Percentiles rank a stretch among this genome's conserved stretches.
Conservation (phyloP, 176 grass and related monocot genomes). For the Hyparrhenia diplandra region DNA sequence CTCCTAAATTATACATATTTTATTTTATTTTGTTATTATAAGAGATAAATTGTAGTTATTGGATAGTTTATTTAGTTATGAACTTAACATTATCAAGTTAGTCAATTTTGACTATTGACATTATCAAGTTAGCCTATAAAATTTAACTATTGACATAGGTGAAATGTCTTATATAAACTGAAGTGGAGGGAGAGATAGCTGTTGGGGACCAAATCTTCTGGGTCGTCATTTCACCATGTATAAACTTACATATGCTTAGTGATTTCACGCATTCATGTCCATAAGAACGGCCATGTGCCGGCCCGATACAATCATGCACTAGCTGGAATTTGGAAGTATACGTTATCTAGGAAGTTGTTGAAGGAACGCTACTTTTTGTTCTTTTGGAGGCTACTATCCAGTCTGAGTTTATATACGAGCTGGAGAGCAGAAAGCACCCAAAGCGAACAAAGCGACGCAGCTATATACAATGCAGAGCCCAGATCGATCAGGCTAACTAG, state of each 20-base stretch:
- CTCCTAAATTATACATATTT: no score
- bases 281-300: constrained; percentile 14
- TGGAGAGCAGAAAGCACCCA: not conserved
- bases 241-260: not conserved
- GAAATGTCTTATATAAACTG: no score
- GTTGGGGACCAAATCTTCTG: not conserved
- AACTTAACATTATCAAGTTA: no score
- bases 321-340: constrained; percentile 6
- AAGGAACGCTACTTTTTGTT: not conserved
- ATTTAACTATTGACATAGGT: no score
- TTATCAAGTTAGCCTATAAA: no score
- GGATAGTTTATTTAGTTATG: no score
- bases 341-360: constrained; percentile 1
- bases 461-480: not conserved
- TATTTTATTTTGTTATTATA: no score
- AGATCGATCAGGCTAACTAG: not conserved
- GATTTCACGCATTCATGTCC: not conserved
- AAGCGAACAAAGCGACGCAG: no score
- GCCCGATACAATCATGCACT: not conserved
- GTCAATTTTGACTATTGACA: no score
- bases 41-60: no score
- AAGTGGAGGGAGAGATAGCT: no score
- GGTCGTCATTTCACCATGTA: not conserved
- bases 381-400: not conserved
- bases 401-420: no score